Evolutionary conservation across 768 basidiomycete genomes (phyloP).

Genomic region (Strobilomyces dryophilus): DNA sequence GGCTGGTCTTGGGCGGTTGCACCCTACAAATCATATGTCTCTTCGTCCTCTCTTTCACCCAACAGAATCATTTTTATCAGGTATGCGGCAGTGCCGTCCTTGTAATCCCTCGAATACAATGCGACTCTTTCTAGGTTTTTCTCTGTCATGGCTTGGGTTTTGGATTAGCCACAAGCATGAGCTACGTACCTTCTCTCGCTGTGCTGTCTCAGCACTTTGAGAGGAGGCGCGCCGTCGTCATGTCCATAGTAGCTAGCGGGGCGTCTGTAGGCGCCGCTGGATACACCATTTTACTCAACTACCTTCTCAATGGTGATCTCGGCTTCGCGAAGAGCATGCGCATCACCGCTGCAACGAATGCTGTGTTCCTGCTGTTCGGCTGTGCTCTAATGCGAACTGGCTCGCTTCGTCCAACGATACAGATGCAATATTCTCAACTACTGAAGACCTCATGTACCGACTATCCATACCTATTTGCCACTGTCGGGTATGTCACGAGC

Average conservation of each 20-base stretch:
- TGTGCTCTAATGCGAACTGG: constrained; percentile 37
- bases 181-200: constrained; percentile 40
- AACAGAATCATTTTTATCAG: constrained; percentile 33
- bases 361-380: constrained; percentile 34
- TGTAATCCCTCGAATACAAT: constrained; percentile 14
- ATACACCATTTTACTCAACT: constrained; percentile 30
- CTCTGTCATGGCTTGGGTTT: constrained; percentile 36
- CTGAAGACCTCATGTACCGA: constrained; percentile 17
- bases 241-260: constrained; percentile 38
- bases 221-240: constrained; percentile 36
- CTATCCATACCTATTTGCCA: constrained; percentile 24
- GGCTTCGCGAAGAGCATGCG: constrained; percentile 44
- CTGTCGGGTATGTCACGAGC: constrained; percentile 15
- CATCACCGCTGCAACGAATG: constrained; percentile 39
- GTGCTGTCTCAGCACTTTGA: constrained; percentile 45
- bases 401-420: constrained; percentile 24
- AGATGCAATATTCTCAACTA: constrained; percentile 14
- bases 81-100: constrained; percentile 25
- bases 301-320: constrained; percentile 10
- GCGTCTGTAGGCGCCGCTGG: constrained; percentile 27
- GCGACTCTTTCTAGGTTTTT: constrained; percentile 33
- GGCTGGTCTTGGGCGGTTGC: constrained; percentile 42
- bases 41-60: constrained; percentile 43
- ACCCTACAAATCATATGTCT: constrained; percentile 39
- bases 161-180: constrained; percentile 41